Base-by-base conservation (phyloP, 1,139 yeast genomes). In the Chernovozyma sophiae-reginae region DNA sequence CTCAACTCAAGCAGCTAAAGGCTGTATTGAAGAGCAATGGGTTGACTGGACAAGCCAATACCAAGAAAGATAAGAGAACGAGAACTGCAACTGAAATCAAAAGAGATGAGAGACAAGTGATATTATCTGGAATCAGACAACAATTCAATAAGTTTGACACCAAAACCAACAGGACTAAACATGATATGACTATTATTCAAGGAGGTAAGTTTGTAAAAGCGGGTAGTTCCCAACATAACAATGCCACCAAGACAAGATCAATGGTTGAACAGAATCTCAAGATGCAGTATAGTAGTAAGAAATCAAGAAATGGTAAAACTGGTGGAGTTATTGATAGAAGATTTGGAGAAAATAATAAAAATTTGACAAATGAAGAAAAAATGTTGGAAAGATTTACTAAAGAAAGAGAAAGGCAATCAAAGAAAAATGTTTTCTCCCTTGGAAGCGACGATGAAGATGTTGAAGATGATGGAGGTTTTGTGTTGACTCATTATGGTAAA, bases 311-410 rank as follows among this genome's bases (percentile, higher is more conserved):
- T 47, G 86, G 86, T 46, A 83, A 77, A 54, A 79, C 74, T 23
- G 96, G 97, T 35, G 89, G 87, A 3, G 53, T 94, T 15, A 58
- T 79, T 4, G 98, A 94, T 66, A 74, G 87, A 49, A 79, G 98
- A 61, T 92, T 94, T 59, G 99, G 98, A 56, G 98, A 92, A 55
- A 76, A 78, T 49, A 81, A 86, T 59, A 66, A 74, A 25, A 64
- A 72, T 34, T 55, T 94, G 68, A 77, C 83, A 16, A 80, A 81
- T 12, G 98, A 94, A 59, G 97, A 92, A 52, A 86, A 85, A 58
- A 90, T 90, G 96, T 74, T 92, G 62, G 96, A 85, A 53, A 80
- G 98, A 65, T 94, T 87, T 63, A 86, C 96, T 2, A 76, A 81
- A 42, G 98, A 92, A 66, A 75, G 86, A 56, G 94, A 86, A 56